phyloP scores from a whole-genome alignment of 495 filamentous ascomycete species.

The Penicillium verhagenii region DNA sequence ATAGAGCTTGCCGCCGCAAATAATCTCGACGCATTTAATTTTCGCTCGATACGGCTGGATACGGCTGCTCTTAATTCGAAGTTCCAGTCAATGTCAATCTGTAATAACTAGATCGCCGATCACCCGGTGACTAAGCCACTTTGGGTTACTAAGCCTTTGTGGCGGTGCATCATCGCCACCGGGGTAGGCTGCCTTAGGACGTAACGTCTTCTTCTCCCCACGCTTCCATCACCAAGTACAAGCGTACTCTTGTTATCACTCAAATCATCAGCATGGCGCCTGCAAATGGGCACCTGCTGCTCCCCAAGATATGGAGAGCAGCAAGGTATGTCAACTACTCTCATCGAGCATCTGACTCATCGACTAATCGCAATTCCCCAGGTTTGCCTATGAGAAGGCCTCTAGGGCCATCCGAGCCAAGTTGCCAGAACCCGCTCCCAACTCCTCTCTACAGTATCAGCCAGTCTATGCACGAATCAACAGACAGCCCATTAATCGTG shows the following conservation, averaged over 20 bases:
- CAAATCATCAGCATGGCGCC: conserved; percentile 57
- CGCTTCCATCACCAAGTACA: conserved; percentile 22
- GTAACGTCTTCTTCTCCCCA: conserved; percentile 17
- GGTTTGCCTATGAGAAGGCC: conserved; percentile 65
- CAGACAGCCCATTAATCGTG: conserved; percentile 69
- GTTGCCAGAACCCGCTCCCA: conserved; percentile 53
- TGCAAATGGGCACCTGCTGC: conserved; percentile 66
- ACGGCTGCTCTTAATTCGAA: too few species aligned
- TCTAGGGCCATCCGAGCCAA: conserved; percentile 61
- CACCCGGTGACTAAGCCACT: too few species aligned
- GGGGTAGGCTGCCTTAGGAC: conserved; percentile 4
- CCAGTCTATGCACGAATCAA: conserved; percentile 52
- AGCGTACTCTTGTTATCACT: background rate
- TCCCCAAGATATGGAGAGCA: conserved; percentile 66
- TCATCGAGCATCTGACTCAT: conserved; percentile 8
- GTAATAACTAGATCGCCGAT: background rate
- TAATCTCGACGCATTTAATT: too few species aligned
- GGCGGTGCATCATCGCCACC: conserved; percentile 4
- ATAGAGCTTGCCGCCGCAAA: too few species aligned
- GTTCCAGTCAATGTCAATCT: too few species aligned
- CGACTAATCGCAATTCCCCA: conserved; percentile 30
- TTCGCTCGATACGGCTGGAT: too few species aligned
- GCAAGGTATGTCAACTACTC: conserved; percentile 48
- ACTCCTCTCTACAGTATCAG: conserved; percentile 41
- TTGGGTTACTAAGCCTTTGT: background rate